phyloP scores from a whole-genome alignment of 2,329 filamentous ascomycete species.

The Lecanicillium sp. region DNA sequence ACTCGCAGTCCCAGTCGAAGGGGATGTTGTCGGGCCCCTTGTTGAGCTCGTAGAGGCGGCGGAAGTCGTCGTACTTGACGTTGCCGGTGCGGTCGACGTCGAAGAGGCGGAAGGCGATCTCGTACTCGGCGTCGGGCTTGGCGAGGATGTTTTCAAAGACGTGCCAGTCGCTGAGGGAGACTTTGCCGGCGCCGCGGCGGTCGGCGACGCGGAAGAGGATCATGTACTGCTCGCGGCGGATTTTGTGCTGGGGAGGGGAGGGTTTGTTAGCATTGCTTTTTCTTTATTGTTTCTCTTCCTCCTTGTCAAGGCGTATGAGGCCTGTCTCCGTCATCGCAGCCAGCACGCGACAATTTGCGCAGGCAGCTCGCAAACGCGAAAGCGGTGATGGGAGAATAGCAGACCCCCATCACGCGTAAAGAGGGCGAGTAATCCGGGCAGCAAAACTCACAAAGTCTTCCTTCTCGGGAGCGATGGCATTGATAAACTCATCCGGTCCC shows the following conservation, averaged over 20 bases:
- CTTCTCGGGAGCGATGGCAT: conserved; percentile 76
- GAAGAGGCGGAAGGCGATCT: conserved; percentile 96
- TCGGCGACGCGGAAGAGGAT: conserved; percentile 92
- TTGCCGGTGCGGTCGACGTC: conserved; percentile 76
- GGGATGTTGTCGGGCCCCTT: conserved; percentile 80
- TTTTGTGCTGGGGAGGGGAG: conserved; percentile 71
- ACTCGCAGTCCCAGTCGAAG: conserved; percentile 96
- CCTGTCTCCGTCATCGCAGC: no score
- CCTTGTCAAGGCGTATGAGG: background rate
- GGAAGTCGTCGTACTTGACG: conserved; percentile 87
- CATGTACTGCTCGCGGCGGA: conserved; percentile 90
- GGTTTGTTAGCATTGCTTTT: conserved; percentile 14
- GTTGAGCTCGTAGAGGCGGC: conserved; percentile 78
- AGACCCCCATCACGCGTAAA: background rate
- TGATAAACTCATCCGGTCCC: conserved; percentile 79
- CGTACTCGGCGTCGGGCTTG: conserved; percentile 96
- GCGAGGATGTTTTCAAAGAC: conserved; percentile 89
- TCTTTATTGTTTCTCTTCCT: background rate
- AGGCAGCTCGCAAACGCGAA: background rate
- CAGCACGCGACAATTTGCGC: conserved; percentile 4
- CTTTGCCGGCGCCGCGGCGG: conserved; percentile 62
- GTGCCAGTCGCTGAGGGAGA: conserved; percentile 81
- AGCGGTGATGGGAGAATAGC: conserved; percentile 6
- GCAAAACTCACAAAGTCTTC: conserved; percentile 79
- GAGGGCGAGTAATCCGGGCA: background rate